phyloP scores from a whole-genome alignment of 2,329 filamentous ascomycete species.

The Colletotrichum tofieldiae region DNA sequence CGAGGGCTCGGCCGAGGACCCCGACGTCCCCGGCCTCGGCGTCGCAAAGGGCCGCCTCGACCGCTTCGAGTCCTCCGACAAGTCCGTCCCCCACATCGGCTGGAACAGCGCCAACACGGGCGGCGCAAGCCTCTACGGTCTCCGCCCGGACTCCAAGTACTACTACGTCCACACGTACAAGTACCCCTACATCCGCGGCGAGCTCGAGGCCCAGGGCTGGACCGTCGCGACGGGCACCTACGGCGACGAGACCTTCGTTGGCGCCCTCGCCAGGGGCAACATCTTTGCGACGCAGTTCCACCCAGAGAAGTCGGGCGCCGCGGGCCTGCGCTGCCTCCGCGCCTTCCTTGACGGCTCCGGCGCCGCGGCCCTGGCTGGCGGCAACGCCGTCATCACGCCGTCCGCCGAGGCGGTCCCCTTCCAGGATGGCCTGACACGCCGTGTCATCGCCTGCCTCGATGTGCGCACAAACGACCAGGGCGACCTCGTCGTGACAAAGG shows the following conservation, averaged over 20 bases:
- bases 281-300: conserved; percentile 96
- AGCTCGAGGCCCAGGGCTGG: conserved; percentile 89
- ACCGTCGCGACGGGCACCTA: conserved; percentile 92
- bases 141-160: conserved; percentile 90
- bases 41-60: conserved; percentile 80
- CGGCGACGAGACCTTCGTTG: conserved; percentile 90
- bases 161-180: conserved; percentile 99
- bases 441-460: conserved; percentile 96
- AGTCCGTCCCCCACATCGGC: conserved; percentile 98
- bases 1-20: conserved; percentile 85
- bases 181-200: conserved; percentile 79
- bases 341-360: conserved; percentile 86
- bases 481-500: conserved; percentile 97
- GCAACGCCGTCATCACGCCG: conserved; percentile 23
- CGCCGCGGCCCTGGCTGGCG: conserved; percentile 63
- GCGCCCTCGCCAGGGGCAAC: conserved; percentile 88
- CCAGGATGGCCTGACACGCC: conserved; percentile 84
- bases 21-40: conserved; percentile 80
- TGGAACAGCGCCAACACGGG: conserved; percentile 91
- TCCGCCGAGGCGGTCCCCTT: conserved; percentile 44
- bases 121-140: conserved; percentile 77
- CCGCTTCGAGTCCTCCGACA: conserved; percentile 82
- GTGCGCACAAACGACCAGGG: conserved; percentile 95
- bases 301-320: conserved; percentile 95
- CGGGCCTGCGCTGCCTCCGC: conserved; percentile 86